Base-by-base conservation (phyloP, 2,329 filamentous ascomycete species). In the Colletotrichum tropicale region DNA sequence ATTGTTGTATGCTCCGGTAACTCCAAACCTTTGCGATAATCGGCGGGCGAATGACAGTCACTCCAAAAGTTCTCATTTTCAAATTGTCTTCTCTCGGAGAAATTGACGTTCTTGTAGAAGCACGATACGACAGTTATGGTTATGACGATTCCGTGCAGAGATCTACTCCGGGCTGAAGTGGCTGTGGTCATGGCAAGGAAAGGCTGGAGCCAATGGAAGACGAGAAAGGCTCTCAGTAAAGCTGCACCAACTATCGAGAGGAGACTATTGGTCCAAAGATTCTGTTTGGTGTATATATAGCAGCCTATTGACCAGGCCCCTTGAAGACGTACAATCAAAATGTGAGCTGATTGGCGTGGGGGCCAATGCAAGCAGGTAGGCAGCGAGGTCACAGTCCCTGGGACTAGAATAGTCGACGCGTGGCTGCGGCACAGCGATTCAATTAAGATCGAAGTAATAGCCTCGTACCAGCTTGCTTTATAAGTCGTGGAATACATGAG, bases 201-300 rank as follows among this genome's bases (percentile, higher is more conserved):
- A 67, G 83, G 83, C 5, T 86, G 84, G 85, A 78, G 79, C 28
- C 81, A 84, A 75, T 77, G 80, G 36, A 85, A 84, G 76, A 86
- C 85, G 78, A 76, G 78, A n/a, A 86, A 85, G 72, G 83, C 86
- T 5, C 74, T 85, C 10, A 83, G 82, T 1, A 83, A 85, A 85
- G 85, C 64, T 85, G 84, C 83, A 72, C 85, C 9, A 78, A 77
- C 10, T 86, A 85, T 66, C 75, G 85, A 12, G 82, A 85, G 56
- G 83, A 81, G 75, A 83, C 85, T 28, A 43, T 48, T 24, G 15
- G 38, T 28, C 26, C 21, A 65, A 5, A 24, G 6, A 16, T n/a
- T n/a, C 5, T 52, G 43, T 52, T 52, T 3, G 3, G n/a, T 52
- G n/a, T 52, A 13, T 8, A 48, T 48, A 21, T 48, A 52, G 43